phyloP scores from a whole-genome alignment of 805 yeast species.

The Danielozyma ontarioensis region DNA sequence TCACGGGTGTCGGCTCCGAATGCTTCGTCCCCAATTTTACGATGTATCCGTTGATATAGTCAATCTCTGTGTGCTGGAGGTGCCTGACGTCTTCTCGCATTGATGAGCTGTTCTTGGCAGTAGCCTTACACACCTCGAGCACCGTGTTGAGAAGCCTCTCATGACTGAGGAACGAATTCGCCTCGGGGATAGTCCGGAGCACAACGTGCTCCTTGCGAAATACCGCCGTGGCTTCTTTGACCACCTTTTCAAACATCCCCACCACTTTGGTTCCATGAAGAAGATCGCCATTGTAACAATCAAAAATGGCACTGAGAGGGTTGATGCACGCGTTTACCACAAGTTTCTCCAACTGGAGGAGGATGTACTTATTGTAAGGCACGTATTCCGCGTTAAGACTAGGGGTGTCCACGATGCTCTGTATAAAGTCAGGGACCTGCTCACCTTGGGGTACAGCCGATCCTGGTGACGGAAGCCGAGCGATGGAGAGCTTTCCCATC shows the following conservation, averaged over 20 bases:
- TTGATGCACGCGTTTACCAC: constrained; percentile 80
- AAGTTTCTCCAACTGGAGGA: constrained; percentile 67
- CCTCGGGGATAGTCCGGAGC: constrained; percentile 24
- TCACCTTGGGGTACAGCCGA: no score
- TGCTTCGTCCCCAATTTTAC: constrained; percentile 47
- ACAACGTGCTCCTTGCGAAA: constrained; percentile 26
- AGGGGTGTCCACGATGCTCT: constrained; percentile 15
- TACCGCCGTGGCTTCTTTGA: constrained; percentile 42
- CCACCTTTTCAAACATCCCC: constrained; percentile 33
- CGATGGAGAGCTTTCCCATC: constrained; percentile 54
- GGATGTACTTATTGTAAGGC: constrained; percentile 41
- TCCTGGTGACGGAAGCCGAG: constrained; percentile 63
- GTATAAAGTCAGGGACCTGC: constrained; percentile 15
- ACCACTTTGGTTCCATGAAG: constrained; percentile 31
- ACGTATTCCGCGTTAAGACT: constrained; percentile 22
- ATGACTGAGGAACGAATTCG: constrained; percentile 23
- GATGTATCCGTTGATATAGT: constrained; percentile 79
- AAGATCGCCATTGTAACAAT: constrained; percentile 75
- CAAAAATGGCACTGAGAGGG: constrained; percentile 72
- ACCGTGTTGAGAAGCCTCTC: constrained; percentile 34
- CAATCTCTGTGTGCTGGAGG: constrained; percentile 66
- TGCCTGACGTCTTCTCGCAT: constrained; percentile 64
- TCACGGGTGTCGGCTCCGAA: constrained; percentile 41
- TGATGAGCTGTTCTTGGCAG: constrained; percentile 59
- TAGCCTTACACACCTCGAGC: constrained; percentile 21